A percentile compares a stretch with the other conserved stretches of the same genome.
Conservation (phyloP, 805 yeast genomes). For the Phaffomyces thermotolerans region DNA sequence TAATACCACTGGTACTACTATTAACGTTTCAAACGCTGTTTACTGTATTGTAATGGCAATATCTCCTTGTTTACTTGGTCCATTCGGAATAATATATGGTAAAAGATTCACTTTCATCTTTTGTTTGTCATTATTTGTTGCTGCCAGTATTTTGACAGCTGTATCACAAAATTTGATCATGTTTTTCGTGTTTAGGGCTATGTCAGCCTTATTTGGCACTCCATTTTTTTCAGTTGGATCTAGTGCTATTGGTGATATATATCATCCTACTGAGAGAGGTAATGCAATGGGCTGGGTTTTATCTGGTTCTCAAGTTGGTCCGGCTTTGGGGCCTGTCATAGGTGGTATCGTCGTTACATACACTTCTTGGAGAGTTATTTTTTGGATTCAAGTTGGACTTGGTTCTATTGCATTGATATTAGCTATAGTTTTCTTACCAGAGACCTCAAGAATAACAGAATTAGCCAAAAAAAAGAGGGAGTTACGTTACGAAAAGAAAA, state of each 20-base stretch:
- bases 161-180: slow-evolving; percentile 44
- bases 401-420: slow-evolving; percentile 30
- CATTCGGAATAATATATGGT: slow-evolving; percentile 49
- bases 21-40: slow-evolving; percentile 43
- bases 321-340: slow-evolving; percentile 46
- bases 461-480: slow-evolving; percentile 23
- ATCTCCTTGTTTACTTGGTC: slow-evolving; percentile 44
- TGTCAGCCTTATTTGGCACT: slow-evolving; percentile 48
- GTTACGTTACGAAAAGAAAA: slow-evolving; percentile 31
- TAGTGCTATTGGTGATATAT: slow-evolving; percentile 42
- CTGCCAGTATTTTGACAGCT: slow-evolving; percentile 32
- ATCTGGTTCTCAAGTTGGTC: slow-evolving; percentile 46
- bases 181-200: slow-evolving; percentile 45
- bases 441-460: slow-evolving; percentile 32
- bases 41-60: slow-evolving; percentile 45
- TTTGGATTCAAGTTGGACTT: slow-evolving; percentile 41
- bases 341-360: slow-evolving; percentile 50
- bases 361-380: slow-evolving; percentile 46
- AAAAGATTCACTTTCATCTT: slow-evolving; percentile 36
- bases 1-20: slow-evolving; percentile 37
- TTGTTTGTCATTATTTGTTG: slow-evolving; percentile 28
- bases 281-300: slow-evolving; percentile 42
- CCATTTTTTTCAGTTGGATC: slow-evolving; percentile 50
- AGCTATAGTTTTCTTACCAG: slow-evolving; percentile 37
- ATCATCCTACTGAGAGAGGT: slow-evolving; percentile 42